Conservation (phyloP, 805 yeast genomes). For the Lipomyces anomalus region DNA sequence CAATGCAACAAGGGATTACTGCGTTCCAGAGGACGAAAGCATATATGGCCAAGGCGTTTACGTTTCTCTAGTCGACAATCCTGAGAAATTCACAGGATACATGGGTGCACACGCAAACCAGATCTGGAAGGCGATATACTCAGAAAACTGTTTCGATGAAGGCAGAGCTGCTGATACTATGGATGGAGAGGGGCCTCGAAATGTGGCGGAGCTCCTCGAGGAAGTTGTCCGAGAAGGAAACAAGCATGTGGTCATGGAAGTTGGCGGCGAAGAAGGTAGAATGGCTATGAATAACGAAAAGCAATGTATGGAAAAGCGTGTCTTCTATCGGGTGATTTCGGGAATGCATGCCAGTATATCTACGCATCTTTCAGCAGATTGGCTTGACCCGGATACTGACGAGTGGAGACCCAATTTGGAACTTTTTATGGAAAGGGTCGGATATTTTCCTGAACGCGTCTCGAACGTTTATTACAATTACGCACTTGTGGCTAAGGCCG, state of each 20-base stretch:
- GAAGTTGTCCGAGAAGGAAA: conserved; percentile 23
- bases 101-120: conserved; percentile 87
- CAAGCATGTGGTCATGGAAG: conserved; percentile 27
- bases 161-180: not conserved
- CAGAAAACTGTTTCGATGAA: conserved; percentile 76
- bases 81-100: conserved; percentile 95
- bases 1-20: conserved; percentile 43
- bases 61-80: conserved; percentile 81
- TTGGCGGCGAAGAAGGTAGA: conserved; percentile 28
- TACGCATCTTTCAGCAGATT: conserved; percentile 85
- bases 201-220: conserved; percentile 6
- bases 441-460: conserved; percentile 80
- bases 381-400: conserved; percentile 62
- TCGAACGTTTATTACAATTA: conserved; percentile 89
- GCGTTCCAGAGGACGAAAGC: conserved; percentile 39
- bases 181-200: too few species aligned
- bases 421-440: conserved; percentile 83
- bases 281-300: conserved; percentile 40
- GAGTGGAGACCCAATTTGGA: conserved; percentile 79
- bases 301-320: conserved; percentile 76
- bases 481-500: conserved; percentile 76
- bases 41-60: conserved; percentile 47
- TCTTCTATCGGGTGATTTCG: conserved; percentile 77
- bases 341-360: conserved; percentile 97
- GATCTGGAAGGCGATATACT: conserved; percentile 89